A percentile compares a stretch with the other conserved stretches of the same genome.
These are phyloP conservation scores for Mycosphaerella sp. DNA, from an alignment of 2,329 filamentous ascomycete species.

Conservation along the genomic window DNA sequence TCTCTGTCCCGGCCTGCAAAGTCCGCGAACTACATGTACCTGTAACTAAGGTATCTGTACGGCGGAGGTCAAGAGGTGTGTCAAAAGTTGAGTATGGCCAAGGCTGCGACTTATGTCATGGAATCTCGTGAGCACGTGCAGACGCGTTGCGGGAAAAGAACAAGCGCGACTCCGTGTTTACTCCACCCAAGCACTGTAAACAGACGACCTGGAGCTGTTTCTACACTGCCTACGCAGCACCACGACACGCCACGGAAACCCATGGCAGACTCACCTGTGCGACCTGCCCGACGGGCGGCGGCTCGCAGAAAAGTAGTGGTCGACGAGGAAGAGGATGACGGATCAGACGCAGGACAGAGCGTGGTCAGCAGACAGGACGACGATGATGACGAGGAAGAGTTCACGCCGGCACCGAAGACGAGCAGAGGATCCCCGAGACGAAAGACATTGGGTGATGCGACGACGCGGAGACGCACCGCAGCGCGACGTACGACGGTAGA, in stretches of 20 bases:
- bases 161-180: not conserved
- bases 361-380: conserved; percentile 48
- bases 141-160: not conserved
- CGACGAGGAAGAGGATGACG: conserved; percentile 62
- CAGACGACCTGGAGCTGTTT: not conserved
- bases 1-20: too few species aligned
- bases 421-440: conserved; percentile 54
- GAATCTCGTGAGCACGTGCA: not conserved
- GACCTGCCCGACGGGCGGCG: conserved; percentile 55
- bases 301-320: conserved; percentile 66
- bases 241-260: conserved; percentile 11
- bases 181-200: not conserved
- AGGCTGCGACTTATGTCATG: not conserved
- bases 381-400: conserved; percentile 67
- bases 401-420: conserved; percentile 63
- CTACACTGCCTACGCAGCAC: conserved; percentile 11
- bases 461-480: conserved; percentile 40
- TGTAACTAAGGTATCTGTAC: too few species aligned
- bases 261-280: conserved; percentile 36
- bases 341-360: conserved; percentile 51
- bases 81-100: too few species aligned
- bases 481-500: conserved; percentile 43
- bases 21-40: too few species aligned
- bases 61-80: too few species aligned
- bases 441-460: conserved; percentile 44